Evolutionary conservation across 2,329 filamentous ascomycete genomes (phyloP).

Genomic region (Phyllosticta capitalensis): DNA sequence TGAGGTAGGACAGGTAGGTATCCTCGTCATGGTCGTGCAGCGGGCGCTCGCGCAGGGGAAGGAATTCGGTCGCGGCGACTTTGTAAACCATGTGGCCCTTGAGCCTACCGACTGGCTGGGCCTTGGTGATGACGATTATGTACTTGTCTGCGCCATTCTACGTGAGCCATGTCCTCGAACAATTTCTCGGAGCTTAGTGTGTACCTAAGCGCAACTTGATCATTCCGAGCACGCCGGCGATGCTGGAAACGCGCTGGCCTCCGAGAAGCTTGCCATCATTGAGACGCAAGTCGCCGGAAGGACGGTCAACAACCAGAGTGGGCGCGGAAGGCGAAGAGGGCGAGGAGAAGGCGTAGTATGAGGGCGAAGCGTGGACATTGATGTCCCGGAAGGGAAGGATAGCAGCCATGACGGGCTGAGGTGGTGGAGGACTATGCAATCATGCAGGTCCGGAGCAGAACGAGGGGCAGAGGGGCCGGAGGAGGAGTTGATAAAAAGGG

Average conservation of each 20-base stretch:
- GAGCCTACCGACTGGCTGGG: slow-evolving; percentile 77
- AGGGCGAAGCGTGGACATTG: slow-evolving; percentile 85
- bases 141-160: slow-evolving; percentile 66
- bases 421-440: background rate
- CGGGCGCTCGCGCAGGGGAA: slow-evolving; percentile 84
- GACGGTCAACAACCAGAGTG: slow-evolving; percentile 80
- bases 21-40: slow-evolving; percentile 92
- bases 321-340: slow-evolving; percentile 86
- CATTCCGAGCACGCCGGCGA: slow-evolving; percentile 88
- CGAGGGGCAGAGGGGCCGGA: background rate
- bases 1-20: slow-evolving; percentile 73
- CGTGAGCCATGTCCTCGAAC: background rate
- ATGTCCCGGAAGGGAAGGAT: slow-evolving; percentile 82
- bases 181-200: background rate
- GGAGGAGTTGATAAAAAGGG: slow-evolving; percentile 1
- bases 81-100: slow-evolving; percentile 97
- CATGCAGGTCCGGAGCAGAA: background rate
- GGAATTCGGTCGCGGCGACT: slow-evolving; percentile 79
- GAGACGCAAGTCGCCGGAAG: slow-evolving; percentile 80
- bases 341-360: slow-evolving; percentile 93
- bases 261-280: slow-evolving; percentile 68
- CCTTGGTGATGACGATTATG: slow-evolving; percentile 92
- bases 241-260: slow-evolving; percentile 80
- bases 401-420: slow-evolving; percentile 34
- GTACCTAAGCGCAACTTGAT: slow-evolving; percentile 86